Percentiles rank a stretch among this genome's conserved stretches.
These are phyloP conservation scores for Anastatica hierochuntica DNA, from an alignment of 345 rosid species.

Conservation along the genomic window DNA sequence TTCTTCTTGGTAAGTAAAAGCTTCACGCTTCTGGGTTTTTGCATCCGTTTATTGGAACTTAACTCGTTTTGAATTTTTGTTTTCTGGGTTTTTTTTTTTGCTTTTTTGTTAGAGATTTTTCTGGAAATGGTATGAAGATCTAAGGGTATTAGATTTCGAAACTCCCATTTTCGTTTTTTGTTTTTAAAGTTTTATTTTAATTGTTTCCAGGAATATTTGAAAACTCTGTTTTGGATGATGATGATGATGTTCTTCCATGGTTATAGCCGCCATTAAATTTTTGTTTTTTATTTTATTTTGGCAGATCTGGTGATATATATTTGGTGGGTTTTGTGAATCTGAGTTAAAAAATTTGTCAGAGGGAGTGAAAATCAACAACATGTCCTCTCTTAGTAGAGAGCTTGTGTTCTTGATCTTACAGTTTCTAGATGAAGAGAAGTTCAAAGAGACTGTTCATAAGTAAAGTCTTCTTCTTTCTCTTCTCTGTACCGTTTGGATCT, in stretches of 20 bases:
- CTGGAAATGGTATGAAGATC: constrained; percentile 33
- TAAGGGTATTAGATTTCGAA: constrained; percentile 13
- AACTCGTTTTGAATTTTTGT: constrained; percentile 13
- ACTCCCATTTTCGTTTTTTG: neutral
- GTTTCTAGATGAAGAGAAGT: constrained; percentile 98
- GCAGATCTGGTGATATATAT: constrained; percentile 84
- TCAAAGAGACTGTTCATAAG: constrained; percentile 98
- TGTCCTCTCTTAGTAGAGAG: constrained; percentile 99
- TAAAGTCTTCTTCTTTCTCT: constrained; percentile 30
- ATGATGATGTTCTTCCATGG: constrained; percentile 19
- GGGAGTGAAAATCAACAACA: too few species aligned
- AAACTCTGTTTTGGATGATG: constrained; percentile 17
- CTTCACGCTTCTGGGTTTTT: constrained; percentile 17
- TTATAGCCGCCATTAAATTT: neutral
- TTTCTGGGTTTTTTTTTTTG: constrained; percentile 4
- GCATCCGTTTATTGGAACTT: too few species aligned
- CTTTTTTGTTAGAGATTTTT: constrained; percentile 6
- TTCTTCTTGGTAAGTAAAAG: constrained; percentile 26
- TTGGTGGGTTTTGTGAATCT: too few species aligned
- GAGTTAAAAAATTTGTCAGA: constrained; percentile 18
- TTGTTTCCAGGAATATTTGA: neutral
- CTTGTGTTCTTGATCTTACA: constrained; percentile 96
- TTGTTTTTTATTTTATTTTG: neutral
- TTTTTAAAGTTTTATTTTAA: neutral
- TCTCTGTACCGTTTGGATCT: too few species aligned